Evolutionary conservation across 2,329 filamentous ascomycete genomes (phyloP).

Genomic region (Colletotrichum orbiculare): DNA sequence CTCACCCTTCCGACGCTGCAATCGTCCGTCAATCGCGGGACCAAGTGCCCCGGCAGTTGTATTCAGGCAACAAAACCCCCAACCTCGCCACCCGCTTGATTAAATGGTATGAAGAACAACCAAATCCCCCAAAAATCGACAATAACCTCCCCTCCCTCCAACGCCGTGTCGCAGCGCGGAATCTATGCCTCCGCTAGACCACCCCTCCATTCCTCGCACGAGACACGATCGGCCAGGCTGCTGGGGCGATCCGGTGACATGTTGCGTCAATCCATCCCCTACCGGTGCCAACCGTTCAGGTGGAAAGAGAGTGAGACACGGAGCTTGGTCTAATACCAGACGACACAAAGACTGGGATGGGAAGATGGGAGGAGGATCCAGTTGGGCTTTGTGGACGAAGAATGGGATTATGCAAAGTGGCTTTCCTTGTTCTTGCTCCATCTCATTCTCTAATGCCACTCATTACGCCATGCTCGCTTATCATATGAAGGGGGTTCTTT

Average conservation of each 20-base stretch:
- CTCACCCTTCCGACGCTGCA: slow-evolving; percentile 7
- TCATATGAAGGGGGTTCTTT: too few species aligned
- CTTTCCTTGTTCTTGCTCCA: too few species aligned
- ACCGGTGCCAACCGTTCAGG: background rate
- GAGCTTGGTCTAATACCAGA: too few species aligned
- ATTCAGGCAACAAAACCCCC: slow-evolving; percentile 4
- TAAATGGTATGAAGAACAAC: background rate
- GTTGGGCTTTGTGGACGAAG: too few species aligned
- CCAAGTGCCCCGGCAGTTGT: slow-evolving; percentile 15
- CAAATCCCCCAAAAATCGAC: slow-evolving; percentile 8
- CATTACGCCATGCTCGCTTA: too few species aligned
- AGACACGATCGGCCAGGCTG: too few species aligned
- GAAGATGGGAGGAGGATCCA: too few species aligned
- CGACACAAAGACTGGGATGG: too few species aligned
- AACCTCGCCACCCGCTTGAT: background rate
- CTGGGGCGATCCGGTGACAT: background rate
- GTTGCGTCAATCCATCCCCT: background rate
- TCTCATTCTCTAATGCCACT: too few species aligned
- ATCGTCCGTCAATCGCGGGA: slow-evolving; percentile 27
- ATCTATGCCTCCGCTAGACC: too few species aligned
- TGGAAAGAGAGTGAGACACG: background rate
- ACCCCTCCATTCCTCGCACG: background rate
- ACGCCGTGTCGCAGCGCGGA: background rate
- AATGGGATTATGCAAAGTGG: too few species aligned
- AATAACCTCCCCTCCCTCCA: slow-evolving; percentile 12